Base-by-base conservation (phyloP, 345 rosid genomes). In the Streptanthus diversifolius region DNA sequence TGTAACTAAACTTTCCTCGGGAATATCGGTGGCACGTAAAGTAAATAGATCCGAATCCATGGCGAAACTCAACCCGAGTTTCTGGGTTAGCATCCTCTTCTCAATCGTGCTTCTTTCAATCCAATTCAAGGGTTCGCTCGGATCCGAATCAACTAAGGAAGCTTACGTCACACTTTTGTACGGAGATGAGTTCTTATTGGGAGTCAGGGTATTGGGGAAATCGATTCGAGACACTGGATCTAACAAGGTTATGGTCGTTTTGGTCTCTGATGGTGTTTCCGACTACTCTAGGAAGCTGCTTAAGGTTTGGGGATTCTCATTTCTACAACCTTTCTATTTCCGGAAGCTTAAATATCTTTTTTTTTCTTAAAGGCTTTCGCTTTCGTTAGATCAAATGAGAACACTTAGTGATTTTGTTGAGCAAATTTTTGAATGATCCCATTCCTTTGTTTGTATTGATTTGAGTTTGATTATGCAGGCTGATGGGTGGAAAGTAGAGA, bases 401-500 rank as follows among this genome's bases (percentile, higher is more conserved):
- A 4, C 44, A 18, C 63, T 24, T 8, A 19, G 3, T 11, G 57
- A 40, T 41, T 32, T 12, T 54, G 27, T 47, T 33, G 45, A 9
- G 13, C 54, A 8, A 29, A 24, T 24, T 24, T 32, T 32, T 32
- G 8, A 32, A 32, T 8, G 1, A 0, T 25, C 25, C 17, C 21
- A 41, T 39, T 24, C 19, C 22, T 56, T 43, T 43, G 45, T 43
- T 43, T 43, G 2, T 43, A 43, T 43, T 43, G 8, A n/a, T 6
- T 43, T n/a, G 3, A 40, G 63, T 25, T 19, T 65, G 36, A 36
- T 62, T 72, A 43, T 74, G 77, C 77, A 93, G 99, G 97, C 95
- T 54, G 97, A 93, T 80, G 97, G 97, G 53, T 93, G 96, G 97
- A 89, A 82, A 69, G 88, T 93, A 77, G 96, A 89, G 82, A 86